Evolutionary conservation across 495 filamentous ascomycete species (phyloP), one percentile per base, ranked within the genome.

Genomic region (Neurospora tetraspora): DNA sequence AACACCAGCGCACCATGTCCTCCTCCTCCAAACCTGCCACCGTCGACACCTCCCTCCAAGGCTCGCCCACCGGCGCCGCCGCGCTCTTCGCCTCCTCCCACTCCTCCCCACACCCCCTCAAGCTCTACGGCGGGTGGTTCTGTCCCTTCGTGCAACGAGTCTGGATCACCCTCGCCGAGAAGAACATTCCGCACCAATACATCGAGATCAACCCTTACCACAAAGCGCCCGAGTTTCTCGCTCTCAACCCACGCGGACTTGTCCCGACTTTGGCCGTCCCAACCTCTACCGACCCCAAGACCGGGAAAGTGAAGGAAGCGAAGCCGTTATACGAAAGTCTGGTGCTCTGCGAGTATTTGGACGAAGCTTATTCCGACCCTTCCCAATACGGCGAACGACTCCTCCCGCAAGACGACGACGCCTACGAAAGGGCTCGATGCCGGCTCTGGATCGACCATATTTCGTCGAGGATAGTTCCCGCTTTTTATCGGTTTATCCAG

Each of bases 151-250:
- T 92, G 6, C 90, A 93, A 79, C 85, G 90, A 14, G 84, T 86
- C 27, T 93, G 89, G 88, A 86, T 90, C 72, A 86, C 88, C 14
- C 83, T 93, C 42, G 87, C 87, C 76, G 91, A 93, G 80, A 92
- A 93, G 76, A 72, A 83, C n/a, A 89, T 91, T 70, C 88, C 89
- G 47, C 89, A 93, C 77, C 86, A 92, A 77, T 93, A 91, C 79
- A 85, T 92, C 75, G 90, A 94, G 76, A 85, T 90, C 75, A 91
- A 92, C 77, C 91, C 91, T 6, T 92, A 92, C 85, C 80, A 88
- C 78, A 93, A 93, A 76, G 86, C 85, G 0, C 79, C 85, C 39
- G 86, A 85, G 10, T 89, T 92, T 18, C 85, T 92, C 18, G 80
- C 82, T 7, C 85, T 93, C 47, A 93, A 93, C 74, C 91, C 90